Evolutionary conservation across 805 yeast species (phyloP), one percentile per base, ranked within the genome.

Genomic region (Ogataea chonburiensis): DNA sequence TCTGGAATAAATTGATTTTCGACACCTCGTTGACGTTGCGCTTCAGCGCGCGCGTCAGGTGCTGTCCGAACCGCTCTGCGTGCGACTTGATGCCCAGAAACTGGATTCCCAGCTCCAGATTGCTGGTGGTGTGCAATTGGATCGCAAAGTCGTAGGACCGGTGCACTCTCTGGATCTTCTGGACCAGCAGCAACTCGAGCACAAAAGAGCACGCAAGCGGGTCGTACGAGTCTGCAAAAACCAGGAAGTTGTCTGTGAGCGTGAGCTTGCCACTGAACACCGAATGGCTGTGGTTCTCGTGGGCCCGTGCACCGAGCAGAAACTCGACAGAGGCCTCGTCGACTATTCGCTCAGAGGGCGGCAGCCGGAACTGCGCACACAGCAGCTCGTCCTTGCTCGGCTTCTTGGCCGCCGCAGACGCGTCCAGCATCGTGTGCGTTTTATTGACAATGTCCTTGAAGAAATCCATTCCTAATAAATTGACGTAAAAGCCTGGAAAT

Each of bases 111-210:
- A 88, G 52, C 34, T 70, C 70, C 38, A 82, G 56, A 11, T 80
- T 84, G 19, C 82, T 78, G 39, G 79, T 78, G 2, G 95, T 76
- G 5, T 75, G 69, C 10, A 91, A 62, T n/a, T 79, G 66, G 13
- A 93, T 68, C 2, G 95, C 88, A 61, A 88, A 85, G 13, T 85
- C 80, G 55, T 80, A 84, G 1, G 85, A 70, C 38, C 79, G 71
- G 8, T 95, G 94, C 14, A 87, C 71, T 35, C 97, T 70, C 56
- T 91, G 96, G 12, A 93, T 94, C 43, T 87, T 80, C 52, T 83
- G 79, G 24, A 93, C 64, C 1, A 95, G 77, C 2, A 89, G 77
- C 26, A 93, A 62, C 43, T 91, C 93, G 18, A 91, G 49, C 3
- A 71, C 71, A 52, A 91, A 75, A 5, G 77, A 71, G 55, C 93